Base-by-base conservation (phyloP, 441 rosid genomes). In the Syzygium malaccense region DNA sequence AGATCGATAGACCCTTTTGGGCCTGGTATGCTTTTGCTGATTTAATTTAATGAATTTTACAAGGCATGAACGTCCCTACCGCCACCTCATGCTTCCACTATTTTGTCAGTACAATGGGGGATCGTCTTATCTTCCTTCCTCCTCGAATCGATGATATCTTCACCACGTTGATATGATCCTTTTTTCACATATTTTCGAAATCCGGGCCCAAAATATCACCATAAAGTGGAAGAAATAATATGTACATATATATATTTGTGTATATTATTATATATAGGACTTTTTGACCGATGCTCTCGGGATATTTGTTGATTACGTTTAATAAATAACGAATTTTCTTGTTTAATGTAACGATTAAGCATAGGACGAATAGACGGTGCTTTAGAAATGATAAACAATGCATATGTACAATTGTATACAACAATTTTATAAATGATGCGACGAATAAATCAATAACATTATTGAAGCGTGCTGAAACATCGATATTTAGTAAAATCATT, bases 331-430 rank as follows among this genome's bases (percentile, higher is more conserved):
- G 37, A 37, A 23, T 19, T 68, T 68, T 75, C 14, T 11, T 9
- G 8, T 23, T 41, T 10, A 11, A 71, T 6, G 17, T 23, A 5
- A 5, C 18, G 0, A 12, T 41, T 6, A 3, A 6, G 9, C 2
- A 23, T 12, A 25, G 13, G 3, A 45, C 9, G 7, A 1, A 23
- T 23, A 37, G 18, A 75, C 4, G 18, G n/a, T 23, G 28, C 48
- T 41, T 6, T 60, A 6, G 32, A 60, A 60, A 60, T 60, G 18
- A 14, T 60, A 28, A 60, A 60, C 7, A 6, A 14, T 28, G 6
- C 6, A 6, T 28, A 60, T 5, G 2, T 41, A 41, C 45, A 41
- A 41, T 41, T 7, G 45, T 41, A 41, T 41, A 41, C 45, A 41
- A 41, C 8, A 41, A 41, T 41, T 37, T 75, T 41, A 37, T 75